These are phyloP conservation scores for Alternaria gaisen DNA, from an alignment of 2,329 filamentous ascomycete genomes.

Conservation along the genomic window DNA sequence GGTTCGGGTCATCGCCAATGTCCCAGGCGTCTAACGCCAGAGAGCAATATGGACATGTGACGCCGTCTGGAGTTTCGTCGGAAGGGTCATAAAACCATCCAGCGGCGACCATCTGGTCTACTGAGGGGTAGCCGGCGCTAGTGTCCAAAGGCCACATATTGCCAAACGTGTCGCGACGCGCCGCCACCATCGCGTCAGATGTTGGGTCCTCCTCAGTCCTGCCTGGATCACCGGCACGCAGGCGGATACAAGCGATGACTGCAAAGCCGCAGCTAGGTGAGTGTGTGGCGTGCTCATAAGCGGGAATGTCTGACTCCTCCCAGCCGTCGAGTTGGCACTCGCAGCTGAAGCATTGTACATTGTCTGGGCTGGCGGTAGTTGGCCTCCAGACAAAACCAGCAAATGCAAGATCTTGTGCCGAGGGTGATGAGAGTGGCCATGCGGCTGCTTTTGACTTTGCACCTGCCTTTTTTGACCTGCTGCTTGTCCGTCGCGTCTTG, in stretches of 20 bases:
- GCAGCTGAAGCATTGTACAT: slow-evolving; percentile 90
- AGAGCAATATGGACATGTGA: slow-evolving; percentile 89
- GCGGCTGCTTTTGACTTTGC: slow-evolving; percentile 48
- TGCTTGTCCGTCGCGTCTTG: slow-evolving; percentile 75
- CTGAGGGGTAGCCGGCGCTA: slow-evolving; percentile 36
- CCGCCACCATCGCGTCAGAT: slow-evolving; percentile 74
- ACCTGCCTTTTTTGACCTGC: slow-evolving; percentile 63
- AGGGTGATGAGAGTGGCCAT: slow-evolving; percentile 82
- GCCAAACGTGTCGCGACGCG: slow-evolving; percentile 84
- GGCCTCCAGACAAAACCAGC: slow-evolving; percentile 94
- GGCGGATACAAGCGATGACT: slow-evolving; percentile 65
- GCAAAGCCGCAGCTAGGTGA: slow-evolving; percentile 88
- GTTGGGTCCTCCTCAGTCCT: slow-evolving; percentile 78
- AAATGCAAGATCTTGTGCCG: slow-evolving; percentile 78
- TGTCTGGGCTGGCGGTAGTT: slow-evolving; percentile 77
- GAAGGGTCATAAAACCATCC: slow-evolving; percentile 95
- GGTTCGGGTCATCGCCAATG: slow-evolving; percentile 86
- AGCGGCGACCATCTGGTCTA: slow-evolving; percentile 83
- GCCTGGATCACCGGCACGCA: slow-evolving; percentile 67
- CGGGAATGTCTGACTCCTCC: slow-evolving; percentile 85
- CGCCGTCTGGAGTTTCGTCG: slow-evolving; percentile 83
- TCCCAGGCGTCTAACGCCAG: slow-evolving; percentile 95
- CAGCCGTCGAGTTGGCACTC: slow-evolving; percentile 86
- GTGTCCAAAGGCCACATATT: slow-evolving; percentile 85
- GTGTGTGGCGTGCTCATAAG: slow-evolving; percentile 85